Percentiles rank a stretch among this genome's conserved stretches.
phyloP scores from a whole-genome alignment of 2,329 filamentous ascomycete genomes.

The Botryotinia globosa region DNA sequence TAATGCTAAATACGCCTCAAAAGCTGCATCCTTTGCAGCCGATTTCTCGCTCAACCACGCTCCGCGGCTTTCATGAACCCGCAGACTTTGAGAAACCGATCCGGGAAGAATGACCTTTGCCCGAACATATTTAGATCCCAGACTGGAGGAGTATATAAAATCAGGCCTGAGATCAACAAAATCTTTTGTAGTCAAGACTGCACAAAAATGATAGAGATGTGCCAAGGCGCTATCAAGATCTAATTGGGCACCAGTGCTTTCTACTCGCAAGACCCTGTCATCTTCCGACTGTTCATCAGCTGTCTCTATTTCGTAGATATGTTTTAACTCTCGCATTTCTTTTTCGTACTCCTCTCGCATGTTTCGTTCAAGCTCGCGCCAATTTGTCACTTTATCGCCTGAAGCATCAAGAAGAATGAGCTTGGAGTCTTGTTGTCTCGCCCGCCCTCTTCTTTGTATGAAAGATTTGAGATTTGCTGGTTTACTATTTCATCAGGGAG shows the following conservation, averaged over 20 bases:
- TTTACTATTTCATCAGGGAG: constrained; percentile 39
- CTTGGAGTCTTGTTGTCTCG: constrained; percentile 56
- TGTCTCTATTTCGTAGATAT: constrained; percentile 29
- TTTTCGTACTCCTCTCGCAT: constrained; percentile 55
- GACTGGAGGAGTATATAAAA: constrained; percentile 52
- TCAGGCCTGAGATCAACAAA: constrained; percentile 66
- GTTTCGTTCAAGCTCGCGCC: constrained; percentile 65
- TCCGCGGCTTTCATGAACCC: constrained; percentile 49
- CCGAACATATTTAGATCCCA: constrained; percentile 41
- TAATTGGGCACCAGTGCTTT: constrained; percentile 58
- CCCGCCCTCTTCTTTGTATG: constrained; percentile 62
- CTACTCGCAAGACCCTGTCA: constrained; percentile 42
- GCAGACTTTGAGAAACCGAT: constrained; percentile 61
- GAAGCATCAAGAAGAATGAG: constrained; percentile 25
- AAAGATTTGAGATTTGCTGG: constrained; percentile 63
- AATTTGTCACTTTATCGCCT: constrained; percentile 45
- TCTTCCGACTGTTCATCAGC: constrained; percentile 37
- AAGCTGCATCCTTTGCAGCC: constrained; percentile 69
- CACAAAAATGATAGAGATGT: constrained; percentile 84
- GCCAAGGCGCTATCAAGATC: constrained; percentile 69
- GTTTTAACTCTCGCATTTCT: constrained; percentile 33
- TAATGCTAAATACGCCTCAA: constrained; percentile 71
- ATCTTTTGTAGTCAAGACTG: constrained; percentile 49
- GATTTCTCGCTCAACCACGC: constrained; percentile 64
- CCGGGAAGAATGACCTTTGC: constrained; percentile 70